phyloP scores from a whole-genome alignment of 352 stramenopile species.

The Halophytophthora polymorphica region DNA sequence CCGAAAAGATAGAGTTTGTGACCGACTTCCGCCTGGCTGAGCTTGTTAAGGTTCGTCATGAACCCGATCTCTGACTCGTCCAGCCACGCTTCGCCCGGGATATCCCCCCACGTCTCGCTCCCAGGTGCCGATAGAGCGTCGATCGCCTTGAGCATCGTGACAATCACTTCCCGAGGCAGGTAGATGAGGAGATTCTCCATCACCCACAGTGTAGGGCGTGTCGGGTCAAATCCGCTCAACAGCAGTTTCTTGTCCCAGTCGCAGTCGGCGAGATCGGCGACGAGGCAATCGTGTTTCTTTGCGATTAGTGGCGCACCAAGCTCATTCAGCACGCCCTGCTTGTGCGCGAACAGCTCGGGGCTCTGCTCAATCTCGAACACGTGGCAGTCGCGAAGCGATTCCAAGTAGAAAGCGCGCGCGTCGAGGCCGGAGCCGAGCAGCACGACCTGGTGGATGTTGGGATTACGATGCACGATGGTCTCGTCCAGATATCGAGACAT shows the following conservation, averaged over 20 bases:
- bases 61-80: not conserved
- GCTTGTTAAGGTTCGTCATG: slow-evolving; percentile 30
- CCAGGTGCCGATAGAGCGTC: not conserved
- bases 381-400: slow-evolving; percentile 31
- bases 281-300: slow-evolving; percentile 35
- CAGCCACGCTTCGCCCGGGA: not conserved
- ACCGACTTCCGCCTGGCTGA: slow-evolving; percentile 41
- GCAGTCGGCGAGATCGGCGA: slow-evolving; percentile 46
- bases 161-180: not conserved
- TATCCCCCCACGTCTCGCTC: not conserved
- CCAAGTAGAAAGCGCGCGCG: slow-evolving; percentile 41
- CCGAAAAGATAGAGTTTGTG: slow-evolving; percentile 37
- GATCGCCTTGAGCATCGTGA: not conserved
- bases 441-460: slow-evolving; percentile 44
- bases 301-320: slow-evolving; percentile 25
- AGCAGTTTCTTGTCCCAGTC: slow-evolving; percentile 41
- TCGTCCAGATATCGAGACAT: slow-evolving; percentile 50
- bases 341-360: slow-evolving; percentile 42
- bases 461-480: slow-evolving; percentile 30
- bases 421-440: slow-evolving; percentile 51
- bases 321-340: slow-evolving; percentile 32
- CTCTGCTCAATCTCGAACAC: slow-evolving; percentile 60
- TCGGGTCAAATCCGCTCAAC: slow-evolving; percentile 35
- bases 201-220: slow-evolving; percentile 49
- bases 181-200: slow-evolving; percentile 33